Evolutionary conservation across 345 rosid species (phyloP).

Genomic region (Eucalyptus melliodora): DNA sequence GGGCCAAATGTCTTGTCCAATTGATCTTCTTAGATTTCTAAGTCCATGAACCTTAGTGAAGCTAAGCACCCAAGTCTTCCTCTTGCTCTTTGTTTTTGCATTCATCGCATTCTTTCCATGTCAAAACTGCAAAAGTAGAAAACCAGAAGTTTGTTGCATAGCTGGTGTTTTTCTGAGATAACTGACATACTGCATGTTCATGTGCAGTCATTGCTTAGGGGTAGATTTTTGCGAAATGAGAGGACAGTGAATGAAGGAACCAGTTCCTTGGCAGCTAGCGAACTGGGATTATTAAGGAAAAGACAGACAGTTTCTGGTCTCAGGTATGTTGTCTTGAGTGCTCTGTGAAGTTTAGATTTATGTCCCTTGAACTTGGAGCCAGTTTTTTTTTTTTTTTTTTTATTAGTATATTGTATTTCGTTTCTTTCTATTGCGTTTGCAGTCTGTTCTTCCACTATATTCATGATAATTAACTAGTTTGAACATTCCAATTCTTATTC

Average conservation of each 20-base stretch:
- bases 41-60: neutral
- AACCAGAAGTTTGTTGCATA: neutral
- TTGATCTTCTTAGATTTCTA: neutral
- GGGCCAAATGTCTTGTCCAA: neutral
- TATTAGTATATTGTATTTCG: neutral
- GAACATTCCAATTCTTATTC: neutral
- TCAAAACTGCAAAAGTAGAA: neutral
- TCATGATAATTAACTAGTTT: neutral
- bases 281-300: constrained; percentile 82
- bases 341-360: neutral
- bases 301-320: constrained; percentile 87
- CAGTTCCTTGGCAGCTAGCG: constrained; percentile 60
- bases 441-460: neutral
- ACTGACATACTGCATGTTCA: neutral
- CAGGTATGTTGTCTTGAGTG: constrained; percentile 33
- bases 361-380: neutral
- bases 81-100: neutral
- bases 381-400: neutral
- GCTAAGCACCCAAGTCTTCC: neutral
- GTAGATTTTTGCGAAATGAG: constrained; percentile 86
- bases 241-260: constrained; percentile 38
- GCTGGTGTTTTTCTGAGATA: neutral
- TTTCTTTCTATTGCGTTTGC: neutral
- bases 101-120: neutral
- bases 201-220: constrained; percentile 80